phyloP scores from a whole-genome alignment of 192 early-diverging fungal species.

The Coemansia sp. region DNA sequence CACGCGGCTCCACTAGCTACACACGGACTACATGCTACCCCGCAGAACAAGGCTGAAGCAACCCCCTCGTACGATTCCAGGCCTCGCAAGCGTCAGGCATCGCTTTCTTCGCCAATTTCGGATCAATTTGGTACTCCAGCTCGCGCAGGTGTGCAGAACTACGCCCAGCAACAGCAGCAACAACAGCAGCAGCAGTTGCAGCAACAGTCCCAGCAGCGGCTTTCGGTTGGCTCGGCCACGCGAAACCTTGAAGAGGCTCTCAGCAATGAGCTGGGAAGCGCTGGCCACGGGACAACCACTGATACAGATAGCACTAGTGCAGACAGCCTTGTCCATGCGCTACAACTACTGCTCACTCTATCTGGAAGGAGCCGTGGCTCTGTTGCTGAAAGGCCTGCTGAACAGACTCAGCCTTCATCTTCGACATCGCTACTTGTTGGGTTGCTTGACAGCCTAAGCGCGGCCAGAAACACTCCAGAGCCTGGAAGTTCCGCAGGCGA shows the following conservation, averaged over 20 bases:
- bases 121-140: constrained; percentile 21
- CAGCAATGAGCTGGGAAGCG: constrained; percentile 13
- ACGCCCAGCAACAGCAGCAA: constrained; percentile 5
- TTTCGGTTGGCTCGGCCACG: constrained; percentile 8
- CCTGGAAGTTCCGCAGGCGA: neutral
- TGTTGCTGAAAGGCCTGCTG: constrained; percentile 6
- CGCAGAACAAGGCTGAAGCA: constrained; percentile 14
- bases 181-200: constrained; percentile 7
- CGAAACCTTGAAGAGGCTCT: constrained; percentile 27
- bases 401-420: constrained; percentile 3
- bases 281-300: neutral
- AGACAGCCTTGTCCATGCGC: constrained; percentile 39
- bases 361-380: constrained; percentile 15
- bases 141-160: neutral
- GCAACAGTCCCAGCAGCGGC: constrained; percentile 10
- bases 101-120: constrained; percentile 39
- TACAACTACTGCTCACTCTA: constrained; percentile 34
- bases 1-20: constrained; percentile 48
- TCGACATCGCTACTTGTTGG: constrained; percentile 16
- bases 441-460: constrained; percentile 23
- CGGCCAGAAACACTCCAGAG: constrained; percentile 7
- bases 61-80: constrained; percentile 9
- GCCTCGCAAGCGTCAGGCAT: constrained; percentile 54
- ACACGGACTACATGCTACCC: constrained; percentile 23
- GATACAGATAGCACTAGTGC: constrained; percentile 20